Evolutionary conservation across 371 early-diverging fungal genomes (phyloP).

Genomic region (Agmasoma carcini): DNA sequence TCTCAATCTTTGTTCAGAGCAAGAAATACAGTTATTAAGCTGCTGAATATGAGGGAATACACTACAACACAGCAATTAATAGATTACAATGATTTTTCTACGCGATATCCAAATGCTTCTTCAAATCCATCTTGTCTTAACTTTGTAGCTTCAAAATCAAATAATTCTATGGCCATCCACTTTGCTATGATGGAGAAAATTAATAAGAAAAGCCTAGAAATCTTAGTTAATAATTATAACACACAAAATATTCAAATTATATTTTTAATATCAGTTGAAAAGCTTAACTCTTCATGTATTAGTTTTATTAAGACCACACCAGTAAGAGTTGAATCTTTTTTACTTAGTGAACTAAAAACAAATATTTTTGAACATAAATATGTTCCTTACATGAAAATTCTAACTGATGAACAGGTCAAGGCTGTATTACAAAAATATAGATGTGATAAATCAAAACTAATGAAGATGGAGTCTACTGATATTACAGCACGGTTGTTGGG

Average conservation of each 20-base stretch:
- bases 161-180: slow-evolving; percentile 38
- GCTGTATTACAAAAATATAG: slow-evolving; percentile 70
- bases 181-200: slow-evolving; percentile 50
- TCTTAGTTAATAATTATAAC: slow-evolving; percentile 32
- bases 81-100: slow-evolving; percentile 20
- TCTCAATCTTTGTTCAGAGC: too few relatives aligned
- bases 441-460: slow-evolving; percentile 79
- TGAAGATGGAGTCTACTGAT: slow-evolving; percentile 73
- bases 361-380: slow-evolving; percentile 89
- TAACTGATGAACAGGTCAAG: slow-evolving; percentile 72
- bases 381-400: slow-evolving; percentile 81
- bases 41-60: slow-evolving; percentile 47
- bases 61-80: slow-evolving; percentile 19
- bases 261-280: slow-evolving; percentile 42
- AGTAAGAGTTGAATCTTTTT: slow-evolving; percentile 73
- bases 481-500: slow-evolving; percentile 91
- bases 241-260: slow-evolving; percentile 42
- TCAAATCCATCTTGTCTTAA: slow-evolving; percentile 35
- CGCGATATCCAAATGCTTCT: slow-evolving; percentile 18
- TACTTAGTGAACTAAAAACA: slow-evolving; percentile 78
- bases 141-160: slow-evolving; percentile 19
- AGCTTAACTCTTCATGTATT: slow-evolving; percentile 37
- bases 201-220: slow-evolving; percentile 44
- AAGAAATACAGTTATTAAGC: slow-evolving; percentile 50
- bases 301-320: slow-evolving; percentile 42